phyloP scores from a whole-genome alignment of 2,329 filamentous ascomycete species.

The Canariomyces notabilis region DNA sequence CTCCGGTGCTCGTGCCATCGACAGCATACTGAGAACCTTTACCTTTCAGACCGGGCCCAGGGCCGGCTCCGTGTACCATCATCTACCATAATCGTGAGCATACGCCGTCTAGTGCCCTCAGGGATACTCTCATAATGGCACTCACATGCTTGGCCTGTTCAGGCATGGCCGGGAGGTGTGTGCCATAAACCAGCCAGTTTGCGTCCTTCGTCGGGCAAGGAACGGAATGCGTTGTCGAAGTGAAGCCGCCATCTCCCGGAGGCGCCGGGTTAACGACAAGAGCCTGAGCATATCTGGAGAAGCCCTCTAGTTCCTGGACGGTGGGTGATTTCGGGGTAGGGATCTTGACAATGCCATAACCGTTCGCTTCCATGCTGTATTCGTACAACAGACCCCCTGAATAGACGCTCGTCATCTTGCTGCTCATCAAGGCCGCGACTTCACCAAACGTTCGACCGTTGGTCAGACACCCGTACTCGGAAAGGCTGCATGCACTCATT shows the following conservation, averaged over 20 bases:
- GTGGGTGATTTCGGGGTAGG: conserved; percentile 35
- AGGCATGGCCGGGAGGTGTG: conserved; percentile 48
- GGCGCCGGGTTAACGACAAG: conserved; percentile 47
- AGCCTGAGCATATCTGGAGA: conserved; percentile 47
- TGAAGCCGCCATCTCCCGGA: conserved; percentile 45
- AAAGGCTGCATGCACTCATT: conserved; percentile 51
- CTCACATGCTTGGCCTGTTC: conserved; percentile 36
- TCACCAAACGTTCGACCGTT: conserved; percentile 80
- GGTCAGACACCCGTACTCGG: conserved; percentile 86
- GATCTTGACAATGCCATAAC: conserved; percentile 75
- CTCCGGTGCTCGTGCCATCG: conserved; percentile 38
- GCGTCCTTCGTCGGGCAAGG: conserved; percentile 46
- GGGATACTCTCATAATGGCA: conserved; percentile 18
- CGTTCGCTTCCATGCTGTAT: conserved; percentile 74
- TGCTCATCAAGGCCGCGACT: conserved; percentile 71
- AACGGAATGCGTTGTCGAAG: conserved; percentile 41
- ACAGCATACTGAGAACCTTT: conserved; percentile 49
- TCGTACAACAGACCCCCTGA: conserved; percentile 96
- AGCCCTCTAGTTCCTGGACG: conserved; percentile 59
- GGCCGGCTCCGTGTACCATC: conserved; percentile 49
- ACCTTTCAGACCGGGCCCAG: conserved; percentile 49
- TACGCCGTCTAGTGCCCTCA: neutral
- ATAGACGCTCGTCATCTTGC: conserved; percentile 82
- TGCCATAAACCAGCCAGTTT: conserved; percentile 48
- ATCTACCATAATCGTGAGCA: conserved; percentile 31